Conservation (phyloP, 148 eudicot genomes). For the Rhododendron mucronatum region DNA sequence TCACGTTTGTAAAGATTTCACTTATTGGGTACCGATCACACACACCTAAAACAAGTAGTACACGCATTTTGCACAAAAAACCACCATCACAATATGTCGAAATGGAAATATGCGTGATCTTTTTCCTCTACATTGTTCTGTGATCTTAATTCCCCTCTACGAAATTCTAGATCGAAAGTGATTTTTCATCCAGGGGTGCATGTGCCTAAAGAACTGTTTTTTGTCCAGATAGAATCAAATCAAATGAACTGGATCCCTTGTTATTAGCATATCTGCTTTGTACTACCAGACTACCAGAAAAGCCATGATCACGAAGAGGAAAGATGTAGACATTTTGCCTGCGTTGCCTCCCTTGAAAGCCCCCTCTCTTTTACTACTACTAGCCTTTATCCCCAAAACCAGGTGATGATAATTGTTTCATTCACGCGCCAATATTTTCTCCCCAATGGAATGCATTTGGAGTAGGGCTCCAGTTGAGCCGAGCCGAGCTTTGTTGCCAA, state of each 20-base stretch:
- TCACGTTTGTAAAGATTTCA: too few species aligned
- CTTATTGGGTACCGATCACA: neutral
- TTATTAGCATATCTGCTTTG: neutral
- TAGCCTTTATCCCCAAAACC: neutral
- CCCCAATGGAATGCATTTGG: neutral
- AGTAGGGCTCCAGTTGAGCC: too few species aligned
- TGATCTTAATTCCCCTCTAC: neutral
- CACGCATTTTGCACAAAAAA: neutral
- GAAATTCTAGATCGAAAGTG: neutral
- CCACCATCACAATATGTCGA: neutral
- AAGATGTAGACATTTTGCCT: slow-evolving; percentile 16
- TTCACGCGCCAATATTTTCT: neutral
- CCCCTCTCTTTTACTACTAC: neutral
- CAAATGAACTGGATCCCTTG: neutral
- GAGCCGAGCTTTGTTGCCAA: too few species aligned
- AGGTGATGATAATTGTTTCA: neutral
- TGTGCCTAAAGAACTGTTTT: neutral
- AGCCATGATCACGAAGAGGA: slow-evolving; percentile 6
- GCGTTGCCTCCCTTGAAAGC: slow-evolving; percentile 21
- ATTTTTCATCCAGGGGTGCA: neutral
- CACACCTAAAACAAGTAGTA: too few species aligned
- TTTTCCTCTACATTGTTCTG: neutral
- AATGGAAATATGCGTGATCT: neutral
- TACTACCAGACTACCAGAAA: slow-evolving; percentile 18
- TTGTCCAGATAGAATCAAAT: neutral